Evolutionary conservation across 2,329 filamentous ascomycete species (phyloP).

Genomic region (Furcasterigmium sp.): DNA sequence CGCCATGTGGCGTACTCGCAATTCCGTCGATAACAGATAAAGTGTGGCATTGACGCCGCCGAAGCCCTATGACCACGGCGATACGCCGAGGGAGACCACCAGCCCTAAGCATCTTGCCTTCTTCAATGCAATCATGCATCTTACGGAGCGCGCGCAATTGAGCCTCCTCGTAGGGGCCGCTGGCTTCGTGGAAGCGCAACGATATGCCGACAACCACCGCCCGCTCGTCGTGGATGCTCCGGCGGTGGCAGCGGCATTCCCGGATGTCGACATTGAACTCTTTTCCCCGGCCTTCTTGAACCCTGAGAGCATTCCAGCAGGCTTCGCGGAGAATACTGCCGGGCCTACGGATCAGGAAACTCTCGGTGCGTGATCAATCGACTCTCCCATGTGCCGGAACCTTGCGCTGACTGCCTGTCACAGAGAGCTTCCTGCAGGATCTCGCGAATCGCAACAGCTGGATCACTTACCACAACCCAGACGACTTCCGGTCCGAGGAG

Average conservation of each 20-base stretch:
- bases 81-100: background rate
- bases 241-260: background rate
- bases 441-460: conserved; percentile 15
- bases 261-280: conserved; percentile 17
- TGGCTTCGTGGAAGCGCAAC: background rate
- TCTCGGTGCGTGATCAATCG: background rate
- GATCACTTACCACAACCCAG: conserved; percentile 15
- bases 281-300: conserved; percentile 18
- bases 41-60: background rate
- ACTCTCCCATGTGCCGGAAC: background rate
- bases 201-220: background rate
- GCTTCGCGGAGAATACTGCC: conserved; percentile 19
- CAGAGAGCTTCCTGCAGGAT: conserved; percentile 15
- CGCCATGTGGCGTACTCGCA: too few relatives aligned
- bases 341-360: conserved; percentile 18
- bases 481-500: conserved; percentile 15
- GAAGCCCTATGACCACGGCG: background rate
- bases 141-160: background rate
- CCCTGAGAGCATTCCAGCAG: conserved; percentile 13
- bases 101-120: background rate
- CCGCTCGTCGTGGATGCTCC: background rate
- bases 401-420: background rate
- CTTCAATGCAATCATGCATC: background rate
- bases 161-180: background rate
- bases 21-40: background rate